Evolutionary conservation across 495 filamentous ascomycete genomes (phyloP).

Genomic region (Polyplosphaeria fusca): DNA sequence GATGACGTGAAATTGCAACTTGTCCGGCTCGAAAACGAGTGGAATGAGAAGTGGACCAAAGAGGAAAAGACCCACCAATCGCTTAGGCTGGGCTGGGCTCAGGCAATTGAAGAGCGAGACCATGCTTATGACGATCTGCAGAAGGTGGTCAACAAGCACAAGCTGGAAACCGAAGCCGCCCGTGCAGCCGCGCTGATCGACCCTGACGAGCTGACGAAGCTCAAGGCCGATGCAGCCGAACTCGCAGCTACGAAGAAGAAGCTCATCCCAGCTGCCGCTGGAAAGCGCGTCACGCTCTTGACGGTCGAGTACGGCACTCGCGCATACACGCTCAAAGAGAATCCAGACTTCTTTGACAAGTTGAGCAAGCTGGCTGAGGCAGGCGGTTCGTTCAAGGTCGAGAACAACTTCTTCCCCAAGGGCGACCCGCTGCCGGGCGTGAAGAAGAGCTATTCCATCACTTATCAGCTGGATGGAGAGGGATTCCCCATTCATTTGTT

Average conservation of each 20-base stretch:
- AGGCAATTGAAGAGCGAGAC: no score
- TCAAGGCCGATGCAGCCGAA: neutral
- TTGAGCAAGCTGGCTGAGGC: neutral
- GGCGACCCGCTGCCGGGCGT: neutral
- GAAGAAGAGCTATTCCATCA: neutral
- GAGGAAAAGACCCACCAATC: no score
- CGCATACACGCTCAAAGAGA: neutral
- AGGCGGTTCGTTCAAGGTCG: neutral
- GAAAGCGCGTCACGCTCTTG: constrained; percentile 2
- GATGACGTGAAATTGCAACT: no score
- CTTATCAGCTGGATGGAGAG: neutral
- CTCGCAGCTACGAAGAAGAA: neutral
- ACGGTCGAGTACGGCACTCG: constrained; percentile 3
- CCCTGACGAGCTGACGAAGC: no score
- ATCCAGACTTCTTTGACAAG: neutral
- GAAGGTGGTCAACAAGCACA: no score
- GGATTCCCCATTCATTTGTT: neutral
- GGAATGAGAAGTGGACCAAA: no score
- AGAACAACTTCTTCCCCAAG: constrained; percentile 2
- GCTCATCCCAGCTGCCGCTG: neutral
- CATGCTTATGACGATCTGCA: no score
- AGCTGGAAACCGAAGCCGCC: no score
- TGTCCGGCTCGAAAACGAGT: no score
- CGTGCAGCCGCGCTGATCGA: no score
- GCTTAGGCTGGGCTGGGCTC: no score